Evolutionary conservation across 371 early-diverging fungal species (phyloP), one percentile per base, ranked within the genome.

Genomic region (Lichtheimia corymbifera): DNA sequence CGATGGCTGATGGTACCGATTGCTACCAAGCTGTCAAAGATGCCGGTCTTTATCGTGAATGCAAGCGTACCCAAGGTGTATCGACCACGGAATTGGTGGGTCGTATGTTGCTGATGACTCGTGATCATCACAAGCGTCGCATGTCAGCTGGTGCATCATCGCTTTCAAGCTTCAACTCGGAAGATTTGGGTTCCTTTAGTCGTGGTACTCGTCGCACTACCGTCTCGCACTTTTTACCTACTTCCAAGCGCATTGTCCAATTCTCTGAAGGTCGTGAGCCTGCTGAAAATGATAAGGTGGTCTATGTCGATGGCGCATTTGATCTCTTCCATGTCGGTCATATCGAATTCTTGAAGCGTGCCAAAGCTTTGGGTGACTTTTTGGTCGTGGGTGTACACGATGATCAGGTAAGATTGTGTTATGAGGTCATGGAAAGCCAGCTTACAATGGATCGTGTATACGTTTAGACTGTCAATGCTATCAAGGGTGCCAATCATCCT

Each of bases 251-350:
- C 58, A 90, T 95, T 65, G 89, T 92, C 20, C 95, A 94, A 67
- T 96, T 96, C 69, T 91, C 94, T 12, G 86, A 92, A 60, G 90
- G 88, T 11, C 73, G 77, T 42, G 92, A 93, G 61, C 94, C 94
- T 12, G 78, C 83, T 66, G 66, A 70, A 3, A 75, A 66, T 42
- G 84, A 85, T 61, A 79, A 80, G 58, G 83, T 96, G 4, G 91
- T 97, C 27, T 98, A 97, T 74, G 93, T 97, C 14, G 97, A 96
- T 67, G 99, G 99, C 15, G 91, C 93, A 13, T 98, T 95, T 78
- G 99, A 98, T 70, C 72, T 98, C 62, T 98, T 97, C 86, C 99
- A 97, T 77, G 83, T 90, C 5, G 99, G 99, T 28, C 98, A 99
- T 74, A 91, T 94, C 69, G 92, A 93, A 76, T 93, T 96, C 71